Conservation (phyloP, 805 yeast species). For the Metschnikowia peoriensis region DNA sequence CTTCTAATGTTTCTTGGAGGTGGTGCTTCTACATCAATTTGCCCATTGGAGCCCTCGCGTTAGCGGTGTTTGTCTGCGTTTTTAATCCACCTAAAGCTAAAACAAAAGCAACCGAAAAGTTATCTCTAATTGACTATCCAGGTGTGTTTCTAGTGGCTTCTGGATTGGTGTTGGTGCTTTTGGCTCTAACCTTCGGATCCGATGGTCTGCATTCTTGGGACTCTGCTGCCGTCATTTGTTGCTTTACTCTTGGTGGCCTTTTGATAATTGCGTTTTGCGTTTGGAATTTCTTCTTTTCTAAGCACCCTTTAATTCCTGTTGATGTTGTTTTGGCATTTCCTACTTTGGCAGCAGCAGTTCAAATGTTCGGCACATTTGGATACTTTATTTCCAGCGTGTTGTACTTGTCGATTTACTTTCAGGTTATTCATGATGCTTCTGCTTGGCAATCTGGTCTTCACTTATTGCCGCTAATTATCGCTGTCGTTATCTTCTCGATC, state of each 20-base stretch:
- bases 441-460: slow-evolving; percentile 48
- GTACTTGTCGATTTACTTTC: slow-evolving; percentile 49
- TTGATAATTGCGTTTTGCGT: slow-evolving; percentile 16
- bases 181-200: slow-evolving; percentile 25
- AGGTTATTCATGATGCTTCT: slow-evolving; percentile 40
- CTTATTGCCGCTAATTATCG: slow-evolving; percentile 41
- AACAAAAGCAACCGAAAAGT: slow-evolving; percentile 13
- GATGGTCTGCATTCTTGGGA: slow-evolving; percentile 21
- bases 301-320: slow-evolving; percentile 20
- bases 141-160: slow-evolving; percentile 21
- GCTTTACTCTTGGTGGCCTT: slow-evolving; percentile 24
- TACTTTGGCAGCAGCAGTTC: slow-evolving; percentile 16
- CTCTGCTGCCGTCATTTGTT: slow-evolving; percentile 24
- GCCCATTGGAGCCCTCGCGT: slow-evolving; percentile 25
- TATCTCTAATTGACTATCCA: slow-evolving; percentile 21
- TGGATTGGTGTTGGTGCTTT: slow-evolving; percentile 23
- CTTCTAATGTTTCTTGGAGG: slow-evolving; percentile 25
- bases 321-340: slow-evolving; percentile 16
- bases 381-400: slow-evolving; percentile 19
- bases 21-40: slow-evolving; percentile 29
- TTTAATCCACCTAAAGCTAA: slow-evolving; percentile 23
- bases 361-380: slow-evolving; percentile 18
- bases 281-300: slow-evolving; percentile 21
- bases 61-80: slow-evolving; percentile 16
- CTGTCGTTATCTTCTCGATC: slow-evolving; percentile 38